Percentiles rank a stretch among this genome's conserved stretches.
Evolutionary conservation across 768 basidiomycete genomes (phyloP).

Genomic region (Multifurca ochricompacta): DNA sequence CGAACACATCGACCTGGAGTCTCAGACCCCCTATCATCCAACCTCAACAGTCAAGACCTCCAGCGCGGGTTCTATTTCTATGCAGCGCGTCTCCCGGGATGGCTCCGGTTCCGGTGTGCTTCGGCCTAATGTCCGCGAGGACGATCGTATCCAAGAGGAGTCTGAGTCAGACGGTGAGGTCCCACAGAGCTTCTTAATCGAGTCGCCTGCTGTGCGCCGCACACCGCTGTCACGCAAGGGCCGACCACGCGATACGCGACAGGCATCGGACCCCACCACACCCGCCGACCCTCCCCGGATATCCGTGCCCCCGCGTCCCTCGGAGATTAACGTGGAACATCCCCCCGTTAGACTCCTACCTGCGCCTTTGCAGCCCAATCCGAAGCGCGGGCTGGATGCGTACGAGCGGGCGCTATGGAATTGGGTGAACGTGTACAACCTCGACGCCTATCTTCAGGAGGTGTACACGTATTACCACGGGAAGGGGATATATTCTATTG

Average conservation of each 20-base stretch:
- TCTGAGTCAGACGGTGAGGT: conserved; percentile 78
- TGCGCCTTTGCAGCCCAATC: conserved; percentile 30
- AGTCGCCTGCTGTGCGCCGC: conserved; percentile 38
- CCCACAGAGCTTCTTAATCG: conserved; percentile 80
- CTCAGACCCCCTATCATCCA: conserved; percentile 37
- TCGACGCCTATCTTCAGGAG: conserved; percentile 92
- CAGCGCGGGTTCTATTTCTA: conserved; percentile 35
- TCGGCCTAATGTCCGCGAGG: conserved; percentile 64
- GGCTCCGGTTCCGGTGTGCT: conserved; percentile 49
- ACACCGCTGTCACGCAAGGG: conserved; percentile 28
- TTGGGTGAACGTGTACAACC: conserved; percentile 98
- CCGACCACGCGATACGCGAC: conserved; percentile 29
- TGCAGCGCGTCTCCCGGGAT: conserved; percentile 53
- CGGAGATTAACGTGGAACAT: conserved; percentile 45
- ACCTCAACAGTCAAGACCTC: conserved; percentile 28
- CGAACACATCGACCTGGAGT: conserved; percentile 53
- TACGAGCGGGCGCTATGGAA: conserved; percentile 94
- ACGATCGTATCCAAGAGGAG: conserved; percentile 50
- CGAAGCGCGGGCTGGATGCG: conserved; percentile 66
- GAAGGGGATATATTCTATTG: conserved; percentile 94
- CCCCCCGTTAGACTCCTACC: conserved; percentile 20
- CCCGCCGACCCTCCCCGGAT: conserved; percentile 35
- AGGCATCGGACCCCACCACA: neutral
- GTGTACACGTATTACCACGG: conserved; percentile 95
- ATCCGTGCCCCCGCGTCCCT: conserved; percentile 56